These are phyloP conservation scores for Spathaspora girioi DNA, from an alignment of 805 yeast genomes.

Conservation along the genomic window DNA sequence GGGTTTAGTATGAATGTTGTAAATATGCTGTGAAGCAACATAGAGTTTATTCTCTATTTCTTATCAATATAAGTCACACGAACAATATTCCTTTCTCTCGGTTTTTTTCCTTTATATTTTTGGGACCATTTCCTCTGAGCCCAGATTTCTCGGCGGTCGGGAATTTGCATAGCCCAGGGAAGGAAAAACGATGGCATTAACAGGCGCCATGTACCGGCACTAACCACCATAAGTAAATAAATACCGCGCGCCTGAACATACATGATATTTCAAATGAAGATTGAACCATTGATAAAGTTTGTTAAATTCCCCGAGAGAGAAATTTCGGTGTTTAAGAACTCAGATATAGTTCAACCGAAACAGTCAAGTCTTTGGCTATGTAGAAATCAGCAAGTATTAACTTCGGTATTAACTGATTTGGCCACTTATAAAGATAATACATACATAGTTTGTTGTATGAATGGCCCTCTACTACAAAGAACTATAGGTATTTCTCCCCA, in stretches of 20 bases:
- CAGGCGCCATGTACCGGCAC: too few species aligned
- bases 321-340: not conserved
- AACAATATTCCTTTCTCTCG: not conserved
- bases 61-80: not conserved
- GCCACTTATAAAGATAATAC: not conserved
- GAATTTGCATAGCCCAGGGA: not conserved
- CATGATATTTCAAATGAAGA: not conserved
- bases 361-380: not conserved
- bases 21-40: not conserved
- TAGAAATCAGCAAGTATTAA: not conserved
- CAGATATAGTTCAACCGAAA: not conserved
- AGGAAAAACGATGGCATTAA: too few species aligned
- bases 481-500: not conserved
- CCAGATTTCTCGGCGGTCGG: not conserved
- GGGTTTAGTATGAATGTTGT: not conserved
- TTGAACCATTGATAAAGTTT: not conserved
- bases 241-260: too few species aligned
- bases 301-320: not conserved
- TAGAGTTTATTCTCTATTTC: not conserved
- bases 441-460: conserved; percentile 1
- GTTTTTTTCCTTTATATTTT: not conserved
- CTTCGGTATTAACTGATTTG: not conserved
- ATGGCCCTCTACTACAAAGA: not conserved
- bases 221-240: too few species aligned
- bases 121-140: not conserved